Evolutionary conservation across 2,329 filamentous ascomycete species (phyloP).

Genomic region (Cephalotrichum gorgonifer): DNA sequence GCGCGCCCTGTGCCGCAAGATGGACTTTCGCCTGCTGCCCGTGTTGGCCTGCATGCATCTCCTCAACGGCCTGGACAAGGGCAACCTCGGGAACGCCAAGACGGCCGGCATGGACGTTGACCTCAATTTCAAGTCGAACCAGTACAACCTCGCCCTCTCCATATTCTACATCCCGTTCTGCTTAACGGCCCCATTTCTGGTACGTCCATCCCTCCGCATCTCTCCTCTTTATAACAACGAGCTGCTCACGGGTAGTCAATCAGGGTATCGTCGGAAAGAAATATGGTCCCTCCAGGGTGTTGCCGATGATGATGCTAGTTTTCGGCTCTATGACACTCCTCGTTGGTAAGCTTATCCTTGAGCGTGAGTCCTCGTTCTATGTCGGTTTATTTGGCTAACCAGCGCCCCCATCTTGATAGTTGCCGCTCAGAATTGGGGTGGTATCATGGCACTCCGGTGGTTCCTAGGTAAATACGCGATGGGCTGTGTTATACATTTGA

Average conservation of each 20-base stretch:
- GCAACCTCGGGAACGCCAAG: constrained; percentile 42
- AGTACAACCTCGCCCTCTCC: constrained; percentile 62
- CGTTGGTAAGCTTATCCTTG: too few species aligned
- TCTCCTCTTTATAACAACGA: too few species aligned
- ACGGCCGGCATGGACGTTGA: constrained; percentile 34
- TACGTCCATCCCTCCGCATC: too few species aligned
- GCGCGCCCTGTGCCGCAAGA: constrained; percentile 39
- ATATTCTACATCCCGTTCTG: constrained; percentile 74
- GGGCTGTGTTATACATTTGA: too few species aligned
- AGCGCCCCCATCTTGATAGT: too few species aligned
- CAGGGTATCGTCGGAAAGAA: constrained; percentile 64
- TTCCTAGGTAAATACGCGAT: constrained; percentile 44
- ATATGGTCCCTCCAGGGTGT: constrained; percentile 53
- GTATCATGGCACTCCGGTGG: constrained; percentile 38
- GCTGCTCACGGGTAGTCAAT: too few species aligned
- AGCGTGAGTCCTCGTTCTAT: too few species aligned
- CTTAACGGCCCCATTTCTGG: constrained; percentile 48
- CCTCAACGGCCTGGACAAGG: constrained; percentile 35
- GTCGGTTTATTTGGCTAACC: too few species aligned
- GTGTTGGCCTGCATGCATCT: constrained; percentile 45
- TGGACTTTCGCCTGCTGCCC: constrained; percentile 42
- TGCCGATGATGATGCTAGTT: constrained; percentile 62
- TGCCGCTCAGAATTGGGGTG: constrained; percentile 35
- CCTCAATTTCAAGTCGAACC: constrained; percentile 41
- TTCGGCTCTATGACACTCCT: constrained; percentile 61